Evolutionary conservation across 148 eudicot species (phyloP).

Genomic region (Drosera capensis): DNA sequence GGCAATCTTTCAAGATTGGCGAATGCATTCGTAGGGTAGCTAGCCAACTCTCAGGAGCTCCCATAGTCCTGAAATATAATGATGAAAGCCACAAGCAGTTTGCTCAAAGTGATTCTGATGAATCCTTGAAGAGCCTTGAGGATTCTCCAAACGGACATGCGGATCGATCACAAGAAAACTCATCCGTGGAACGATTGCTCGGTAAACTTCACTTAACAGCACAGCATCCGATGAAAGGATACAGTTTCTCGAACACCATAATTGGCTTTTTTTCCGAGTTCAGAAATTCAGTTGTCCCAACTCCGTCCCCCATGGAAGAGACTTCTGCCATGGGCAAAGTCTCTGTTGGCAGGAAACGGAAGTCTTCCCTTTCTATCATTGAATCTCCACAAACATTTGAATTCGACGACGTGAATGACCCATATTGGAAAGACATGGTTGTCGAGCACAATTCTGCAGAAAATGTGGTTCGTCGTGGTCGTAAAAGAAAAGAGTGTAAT

Average conservation of each 20-base stretch:
- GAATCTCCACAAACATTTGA: conserved; percentile 59
- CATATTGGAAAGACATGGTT: conserved; percentile 92
- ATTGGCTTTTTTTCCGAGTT: conserved; percentile 42
- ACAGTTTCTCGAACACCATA: conserved; percentile 19
- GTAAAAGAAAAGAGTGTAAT: conserved; percentile 31
- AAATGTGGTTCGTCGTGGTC: conserved; percentile 28
- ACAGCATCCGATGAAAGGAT: conserved; percentile 42
- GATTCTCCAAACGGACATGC: conserved; percentile 17
- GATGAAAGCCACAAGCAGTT: conserved; percentile 14
- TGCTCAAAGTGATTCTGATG: conserved; percentile 21
- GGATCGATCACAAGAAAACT: conserved; percentile 20
- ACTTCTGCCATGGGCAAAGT: conserved; percentile 13
- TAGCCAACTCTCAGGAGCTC: conserved; percentile 64
- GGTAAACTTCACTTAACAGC: conserved; percentile 60
- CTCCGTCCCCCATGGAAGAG: conserved; percentile 18
- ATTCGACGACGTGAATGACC: conserved; percentile 78
- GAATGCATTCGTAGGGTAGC: conserved; percentile 84
- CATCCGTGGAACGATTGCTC: conserved; percentile 46
- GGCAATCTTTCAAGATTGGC: conserved; percentile 85
- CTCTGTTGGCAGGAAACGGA: conserved; percentile 46
- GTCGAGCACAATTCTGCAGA: conserved; percentile 58
- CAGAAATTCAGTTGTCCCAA: conserved; percentile 41
- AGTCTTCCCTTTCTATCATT: conserved; percentile 17
- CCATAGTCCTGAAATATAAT: conserved; percentile 20
- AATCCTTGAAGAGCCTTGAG: conserved; percentile 17